A percentile compares a stretch with the other conserved stretches of the same genome.
These are phyloP conservation scores for Sarocladiaceae sp. DNA, from an alignment of 2,329 filamentous ascomycete genomes.

Conservation along the genomic window DNA sequence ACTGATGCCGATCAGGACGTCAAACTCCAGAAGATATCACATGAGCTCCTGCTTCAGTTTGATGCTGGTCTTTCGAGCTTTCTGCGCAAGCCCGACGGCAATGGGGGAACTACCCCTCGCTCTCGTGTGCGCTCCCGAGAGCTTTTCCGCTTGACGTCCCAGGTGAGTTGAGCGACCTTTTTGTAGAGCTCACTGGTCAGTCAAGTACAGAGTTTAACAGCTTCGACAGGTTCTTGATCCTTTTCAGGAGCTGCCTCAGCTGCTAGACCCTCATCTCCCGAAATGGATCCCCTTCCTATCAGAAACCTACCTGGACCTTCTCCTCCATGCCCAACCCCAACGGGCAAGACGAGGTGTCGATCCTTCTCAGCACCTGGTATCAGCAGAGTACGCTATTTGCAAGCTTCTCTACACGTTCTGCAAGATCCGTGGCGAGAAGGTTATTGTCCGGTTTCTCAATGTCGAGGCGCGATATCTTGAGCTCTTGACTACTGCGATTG, in stretches of 20 bases:
- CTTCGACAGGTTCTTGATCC: slow-evolving; percentile 61
- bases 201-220: slow-evolving; percentile 10
- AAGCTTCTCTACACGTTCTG: slow-evolving; percentile 83
- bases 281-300: slow-evolving; percentile 71
- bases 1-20: slow-evolving; percentile 57
- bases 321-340: slow-evolving; percentile 38
- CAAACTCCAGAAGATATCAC: slow-evolving; percentile 57
- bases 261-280: slow-evolving; percentile 80
- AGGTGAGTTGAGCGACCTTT: slow-evolving; percentile 29
- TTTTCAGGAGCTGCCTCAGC: slow-evolving; percentile 93
- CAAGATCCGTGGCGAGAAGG: slow-evolving; percentile 91
- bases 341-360: slow-evolving; percentile 12
- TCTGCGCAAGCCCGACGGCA: slow-evolving; percentile 46
- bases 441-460: slow-evolving; percentile 84
- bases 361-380: slow-evolving; percentile 37
- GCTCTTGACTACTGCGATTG: slow-evolving; percentile 70
- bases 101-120: slow-evolving; percentile 31
- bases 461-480: slow-evolving; percentile 87
- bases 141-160: slow-evolving; percentile 40
- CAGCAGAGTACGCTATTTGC: slow-evolving; percentile 68
- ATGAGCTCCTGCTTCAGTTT: slow-evolving; percentile 55
- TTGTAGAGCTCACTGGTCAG: slow-evolving; percentile 2
- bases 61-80: slow-evolving; percentile 48
- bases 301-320: slow-evolving; percentile 67
- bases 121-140: slow-evolving; percentile 47